phyloP scores from a whole-genome alignment of 495 filamentous ascomycete species.

The Aspergillus ostianus region DNA sequence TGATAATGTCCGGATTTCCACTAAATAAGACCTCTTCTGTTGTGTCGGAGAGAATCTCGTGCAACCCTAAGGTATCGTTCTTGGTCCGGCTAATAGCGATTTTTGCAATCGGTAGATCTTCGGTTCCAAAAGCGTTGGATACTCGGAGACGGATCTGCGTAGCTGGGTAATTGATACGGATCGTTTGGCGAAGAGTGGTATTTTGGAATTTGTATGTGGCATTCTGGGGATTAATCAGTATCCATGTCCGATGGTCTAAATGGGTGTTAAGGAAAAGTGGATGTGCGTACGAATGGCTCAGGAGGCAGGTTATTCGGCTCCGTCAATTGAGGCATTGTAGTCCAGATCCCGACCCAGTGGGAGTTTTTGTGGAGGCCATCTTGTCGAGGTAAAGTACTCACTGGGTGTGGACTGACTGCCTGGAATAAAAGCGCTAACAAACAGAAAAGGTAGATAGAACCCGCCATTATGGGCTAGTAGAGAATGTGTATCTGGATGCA shows the following conservation, averaged over 20 bases:
- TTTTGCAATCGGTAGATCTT: constrained; percentile 58
- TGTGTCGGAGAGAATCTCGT: constrained; percentile 48
- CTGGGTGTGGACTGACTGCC: neutral
- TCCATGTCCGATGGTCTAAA: too few relatives aligned
- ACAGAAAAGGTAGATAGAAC: neutral
- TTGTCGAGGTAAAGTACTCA: neutral
- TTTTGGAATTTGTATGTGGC: constrained; percentile 39
- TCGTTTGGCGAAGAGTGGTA: constrained; percentile 65
- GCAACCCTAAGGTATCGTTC: constrained; percentile 49
- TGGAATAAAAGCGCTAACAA: neutral
- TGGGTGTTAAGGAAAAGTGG: too few relatives aligned
- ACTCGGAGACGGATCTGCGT: constrained; percentile 60
- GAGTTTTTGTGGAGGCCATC: neutral
- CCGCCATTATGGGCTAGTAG: neutral
- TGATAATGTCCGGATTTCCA: constrained; percentile 47
- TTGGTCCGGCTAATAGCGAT: constrained; percentile 56
- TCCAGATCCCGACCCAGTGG: constrained; percentile 68
- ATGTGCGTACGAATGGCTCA: constrained; percentile 52
- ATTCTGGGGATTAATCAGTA: constrained; percentile 2
- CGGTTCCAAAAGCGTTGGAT: constrained; percentile 65
- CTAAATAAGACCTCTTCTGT: constrained; percentile 57
- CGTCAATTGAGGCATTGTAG: constrained; percentile 64
- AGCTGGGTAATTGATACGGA: constrained; percentile 54
- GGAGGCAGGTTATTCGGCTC: constrained; percentile 62
- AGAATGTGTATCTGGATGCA: neutral